Evolutionary conservation across 805 yeast species (phyloP), one percentile per base, ranked within the genome.

Genomic region (Yarrowia alimentaria): DNA sequence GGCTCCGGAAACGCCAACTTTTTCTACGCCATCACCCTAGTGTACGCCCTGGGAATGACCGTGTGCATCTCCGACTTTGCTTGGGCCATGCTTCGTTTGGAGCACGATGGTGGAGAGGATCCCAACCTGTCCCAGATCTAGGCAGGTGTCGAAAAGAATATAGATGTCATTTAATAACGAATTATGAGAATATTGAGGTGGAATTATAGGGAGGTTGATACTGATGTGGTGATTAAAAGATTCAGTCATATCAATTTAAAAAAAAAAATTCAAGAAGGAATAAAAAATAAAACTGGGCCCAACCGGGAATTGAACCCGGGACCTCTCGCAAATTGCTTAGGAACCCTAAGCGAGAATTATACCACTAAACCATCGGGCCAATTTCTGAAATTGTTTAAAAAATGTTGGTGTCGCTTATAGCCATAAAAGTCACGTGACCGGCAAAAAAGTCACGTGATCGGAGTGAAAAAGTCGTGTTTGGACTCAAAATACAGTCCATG

Each of bases 1-100:
- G 96, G 96, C 11, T 87, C 93, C 24, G 99, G 99, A 20, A 93
- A 93, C 68, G 82, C 96, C 48, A 93, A 93, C 67, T 93, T 93
- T 71, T 93, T 89, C 70, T 93, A 91, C 69, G 96, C 98, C 29
- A 85, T 93, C 60, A 87, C 93, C 3, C 73, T 93, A 53, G 85
- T 83, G 3, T 83, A 88, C 65, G 81, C 85, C 0, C 69, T 80
- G 7, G 85, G 89, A 3, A 74, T 88, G 57, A 79, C 81, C 0
- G 65, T 85, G 22, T 71, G 86, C 2, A 60, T 89, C 13, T 74
- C 83, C 33, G 98, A 93, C 60, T 77, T 86, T 57, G 68, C 83
- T 10, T 89, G 98, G 96, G 86, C 86, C 1, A 77, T 80, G 57
- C 64, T 89, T 50, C 76, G 84, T 28, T 60, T 69, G 35, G 96